phyloP scores from a whole-genome alignment of 805 yeast genomes.

The Groenewaldozyma tartarivorans region DNA sequence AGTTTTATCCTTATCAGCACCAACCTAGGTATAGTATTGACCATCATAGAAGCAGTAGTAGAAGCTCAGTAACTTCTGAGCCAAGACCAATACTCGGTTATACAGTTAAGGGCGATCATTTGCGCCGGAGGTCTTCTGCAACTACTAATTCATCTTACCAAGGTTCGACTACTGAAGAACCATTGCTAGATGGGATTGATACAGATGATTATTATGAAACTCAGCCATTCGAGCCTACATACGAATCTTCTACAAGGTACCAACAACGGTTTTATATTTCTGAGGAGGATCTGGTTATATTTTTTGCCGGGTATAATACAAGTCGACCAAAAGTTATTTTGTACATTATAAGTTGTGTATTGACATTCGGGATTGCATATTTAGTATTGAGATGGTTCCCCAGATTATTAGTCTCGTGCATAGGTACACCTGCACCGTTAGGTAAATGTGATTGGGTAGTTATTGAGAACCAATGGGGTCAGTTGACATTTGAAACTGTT shows the following conservation, averaged over 20 bases:
- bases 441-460: conserved; percentile 90
- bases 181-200: conserved; percentile 12
- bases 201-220: conserved; percentile 8
- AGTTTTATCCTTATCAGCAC: conserved; percentile 6
- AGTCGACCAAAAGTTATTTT: conserved; percentile 36
- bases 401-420: conserved; percentile 51
- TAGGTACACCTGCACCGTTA: conserved; percentile 58
- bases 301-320: conserved; percentile 80
- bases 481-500: conserved; percentile 52
- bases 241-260: conserved; percentile 19
- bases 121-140: conserved; percentile 1
- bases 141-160: conserved; percentile 9
- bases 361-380: conserved; percentile 65
- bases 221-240: conserved; percentile 2
- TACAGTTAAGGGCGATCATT: not conserved
- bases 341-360: conserved; percentile 46
- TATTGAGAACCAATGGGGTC: conserved; percentile 89
- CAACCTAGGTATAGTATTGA: conserved; percentile 4
- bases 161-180: conserved; percentile 14
- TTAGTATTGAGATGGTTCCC: conserved; percentile 83
- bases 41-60: conserved; percentile 1
- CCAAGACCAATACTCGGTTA: not conserved
- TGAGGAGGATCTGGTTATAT: conserved; percentile 90
- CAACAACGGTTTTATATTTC: conserved; percentile 82
- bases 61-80: not conserved